Conservation (phyloP, 208 protist genomes). For the Acanthamoeba polyphaga region DNA sequence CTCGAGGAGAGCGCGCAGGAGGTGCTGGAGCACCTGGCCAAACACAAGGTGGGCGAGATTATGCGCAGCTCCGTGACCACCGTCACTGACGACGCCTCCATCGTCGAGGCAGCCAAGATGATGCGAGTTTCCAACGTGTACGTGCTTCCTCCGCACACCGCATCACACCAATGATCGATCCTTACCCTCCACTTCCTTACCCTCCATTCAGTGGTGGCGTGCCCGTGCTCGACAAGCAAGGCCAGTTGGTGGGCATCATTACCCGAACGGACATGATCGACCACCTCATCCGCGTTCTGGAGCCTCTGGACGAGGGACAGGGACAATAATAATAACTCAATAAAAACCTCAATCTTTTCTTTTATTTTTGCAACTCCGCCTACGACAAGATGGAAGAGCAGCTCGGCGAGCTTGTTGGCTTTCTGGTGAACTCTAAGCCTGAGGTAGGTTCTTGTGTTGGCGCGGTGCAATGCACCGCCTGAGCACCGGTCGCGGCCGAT, state of each 20-base stretch:
- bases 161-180: neutral
- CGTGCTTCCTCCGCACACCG: neutral
- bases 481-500: too few species aligned
- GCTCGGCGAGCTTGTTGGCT: slow-evolving; percentile 51
- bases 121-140: slow-evolving; percentile 79
- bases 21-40: slow-evolving; percentile 76
- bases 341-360: neutral
- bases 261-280: slow-evolving; percentile 81
- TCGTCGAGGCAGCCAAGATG: slow-evolving; percentile 80
- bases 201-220: slow-evolving; percentile 64
- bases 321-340: neutral
- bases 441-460: slow-evolving; percentile 32
- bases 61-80: slow-evolving; percentile 77
- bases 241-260: slow-evolving; percentile 75
- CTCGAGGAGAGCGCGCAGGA: slow-evolving; percentile 78
- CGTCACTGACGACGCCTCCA: slow-evolving; percentile 72
- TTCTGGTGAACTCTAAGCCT: slow-evolving; percentile 66
- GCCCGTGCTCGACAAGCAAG: slow-evolving; percentile 79
- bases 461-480: neutral
- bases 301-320: slow-evolving; percentile 68
- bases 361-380: slow-evolving; percentile 4
- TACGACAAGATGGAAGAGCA: slow-evolving; percentile 66
- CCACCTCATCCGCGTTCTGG: slow-evolving; percentile 79
- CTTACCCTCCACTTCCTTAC: neutral
- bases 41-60: slow-evolving; percentile 72